Evolutionary conservation across 1,284 basidiomycete genomes (phyloP).

Genomic region (Coniferiporia sulphurascens): DNA sequence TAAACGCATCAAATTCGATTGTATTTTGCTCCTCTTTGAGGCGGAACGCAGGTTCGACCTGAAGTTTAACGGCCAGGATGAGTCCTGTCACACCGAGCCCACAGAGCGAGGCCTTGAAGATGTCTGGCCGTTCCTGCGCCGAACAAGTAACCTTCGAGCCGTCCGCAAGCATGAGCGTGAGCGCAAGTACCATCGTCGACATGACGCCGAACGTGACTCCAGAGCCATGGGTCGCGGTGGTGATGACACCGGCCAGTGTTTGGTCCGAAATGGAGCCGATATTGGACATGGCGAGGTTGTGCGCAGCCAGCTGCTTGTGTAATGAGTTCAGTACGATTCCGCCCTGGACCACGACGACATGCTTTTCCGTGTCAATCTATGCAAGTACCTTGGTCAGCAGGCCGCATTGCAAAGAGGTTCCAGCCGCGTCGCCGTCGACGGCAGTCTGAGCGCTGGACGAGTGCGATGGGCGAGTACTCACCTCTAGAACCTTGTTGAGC

Average conservation of each 20-base stretch:
- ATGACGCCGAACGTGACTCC: slow-evolving; percentile 81
- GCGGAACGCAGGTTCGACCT: slow-evolving; percentile 80
- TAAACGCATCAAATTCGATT: slow-evolving; percentile 60
- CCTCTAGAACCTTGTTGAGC: slow-evolving; percentile 67
- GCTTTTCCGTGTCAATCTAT: slow-evolving; percentile 70
- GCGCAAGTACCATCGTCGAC: slow-evolving; percentile 74
- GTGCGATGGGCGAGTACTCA: slow-evolving; percentile 35
- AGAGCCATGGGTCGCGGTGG: slow-evolving; percentile 93
- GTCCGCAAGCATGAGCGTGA: slow-evolving; percentile 73
- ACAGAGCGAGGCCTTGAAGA: slow-evolving; percentile 91
- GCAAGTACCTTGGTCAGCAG: slow-evolving; percentile 1
- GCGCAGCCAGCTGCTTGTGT: slow-evolving; percentile 61
- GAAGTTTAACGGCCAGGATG: slow-evolving; percentile 74
- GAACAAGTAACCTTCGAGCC: slow-evolving; percentile 69
- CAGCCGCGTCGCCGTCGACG: not conserved
- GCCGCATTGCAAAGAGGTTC: not conserved
- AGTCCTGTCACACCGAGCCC: slow-evolving; percentile 93
- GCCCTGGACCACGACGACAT: slow-evolving; percentile 66
- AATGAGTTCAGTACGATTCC: slow-evolving; percentile 78
- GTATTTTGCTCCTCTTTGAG: slow-evolving; percentile 75
- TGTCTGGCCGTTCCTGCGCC: slow-evolving; percentile 56
- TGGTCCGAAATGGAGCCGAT: slow-evolving; percentile 97
- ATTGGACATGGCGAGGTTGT: slow-evolving; percentile 83
- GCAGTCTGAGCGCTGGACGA: not conserved
- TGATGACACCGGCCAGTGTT: slow-evolving; percentile 89